Conservation (phyloP, 495 filamentous ascomycete species). For the Penicillium tannophilum region DNA sequence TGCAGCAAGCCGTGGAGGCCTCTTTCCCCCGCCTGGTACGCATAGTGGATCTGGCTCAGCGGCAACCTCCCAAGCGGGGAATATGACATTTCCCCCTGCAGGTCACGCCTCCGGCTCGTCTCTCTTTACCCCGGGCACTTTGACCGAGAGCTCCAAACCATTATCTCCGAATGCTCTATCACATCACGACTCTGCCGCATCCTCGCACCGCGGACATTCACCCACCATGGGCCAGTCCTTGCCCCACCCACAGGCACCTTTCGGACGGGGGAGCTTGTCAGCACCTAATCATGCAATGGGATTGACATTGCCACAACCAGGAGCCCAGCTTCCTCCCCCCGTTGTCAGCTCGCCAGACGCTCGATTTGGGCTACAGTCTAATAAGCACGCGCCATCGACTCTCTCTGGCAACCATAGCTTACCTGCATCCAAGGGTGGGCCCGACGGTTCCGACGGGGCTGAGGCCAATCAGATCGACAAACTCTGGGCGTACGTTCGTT, state of each 20-base stretch:
- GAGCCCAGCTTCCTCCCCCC: constrained; percentile 55
- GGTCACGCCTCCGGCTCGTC: constrained; percentile 50
- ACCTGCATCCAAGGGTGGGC: constrained; percentile 27
- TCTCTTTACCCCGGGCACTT: constrained; percentile 68
- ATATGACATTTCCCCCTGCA: constrained; percentile 49
- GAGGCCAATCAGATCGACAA: constrained; percentile 39
- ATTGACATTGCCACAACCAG: constrained; percentile 41
- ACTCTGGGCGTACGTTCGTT: constrained; percentile 50
- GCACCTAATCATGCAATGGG: constrained; percentile 33
- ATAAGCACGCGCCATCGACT: constrained; percentile 38
- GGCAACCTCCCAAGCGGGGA: constrained; percentile 54
- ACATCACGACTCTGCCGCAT: constrained; percentile 57
- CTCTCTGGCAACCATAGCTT: constrained; percentile 47
- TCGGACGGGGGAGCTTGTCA: constrained; percentile 48
- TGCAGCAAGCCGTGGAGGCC: constrained; percentile 42
- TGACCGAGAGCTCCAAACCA: constrained; percentile 87
- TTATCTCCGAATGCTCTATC: constrained; percentile 73
- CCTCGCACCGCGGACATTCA: constrained; percentile 62
- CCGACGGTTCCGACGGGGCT: constrained; percentile 26
- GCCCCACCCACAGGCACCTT: constrained; percentile 62
- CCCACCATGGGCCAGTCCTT: constrained; percentile 69
- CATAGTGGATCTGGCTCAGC: constrained; percentile 52
- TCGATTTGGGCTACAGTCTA: constrained; percentile 44
- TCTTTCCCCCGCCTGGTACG: constrained; percentile 61
- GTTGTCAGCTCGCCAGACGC: constrained; percentile 50